These are phyloP conservation scores for Magnolia kwangsiensis DNA, from an alignment of 164 flowering plant species.

Conservation along the genomic window DNA sequence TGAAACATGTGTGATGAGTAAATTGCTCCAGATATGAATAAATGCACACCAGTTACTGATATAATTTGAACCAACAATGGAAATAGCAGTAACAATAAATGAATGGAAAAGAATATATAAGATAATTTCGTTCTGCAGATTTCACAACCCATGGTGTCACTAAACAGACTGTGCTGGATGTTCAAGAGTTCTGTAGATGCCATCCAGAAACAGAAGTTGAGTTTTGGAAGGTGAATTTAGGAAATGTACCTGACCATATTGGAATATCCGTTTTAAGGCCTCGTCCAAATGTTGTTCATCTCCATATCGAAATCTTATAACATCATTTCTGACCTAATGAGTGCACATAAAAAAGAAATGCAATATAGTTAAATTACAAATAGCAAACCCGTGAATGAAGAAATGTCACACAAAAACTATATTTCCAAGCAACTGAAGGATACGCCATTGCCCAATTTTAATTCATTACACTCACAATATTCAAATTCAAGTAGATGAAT, in stretches of 20 bases:
- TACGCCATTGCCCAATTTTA: not conserved
- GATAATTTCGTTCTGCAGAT: not conserved
- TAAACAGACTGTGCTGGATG: not conserved
- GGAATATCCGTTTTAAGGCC: slow-evolving; percentile 89
- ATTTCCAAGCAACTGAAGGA: not conserved
- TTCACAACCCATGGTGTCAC: not conserved
- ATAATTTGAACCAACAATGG: too few relatives aligned
- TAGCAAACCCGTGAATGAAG: not conserved
- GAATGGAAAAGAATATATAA: too few relatives aligned
- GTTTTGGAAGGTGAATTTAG: not conserved
- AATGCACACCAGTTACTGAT: too few relatives aligned
- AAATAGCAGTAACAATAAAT: too few relatives aligned
- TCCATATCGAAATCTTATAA: slow-evolving; percentile 88
- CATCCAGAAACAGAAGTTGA: not conserved
- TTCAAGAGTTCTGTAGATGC: not conserved
- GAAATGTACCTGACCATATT: slow-evolving; percentile 73
- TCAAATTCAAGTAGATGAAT: not conserved
- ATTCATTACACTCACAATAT: not conserved
- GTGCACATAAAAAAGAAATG: not conserved
- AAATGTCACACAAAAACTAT: not conserved
- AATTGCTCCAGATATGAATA: too few relatives aligned
- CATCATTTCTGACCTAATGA: slow-evolving; percentile 81
- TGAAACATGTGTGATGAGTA: too few relatives aligned
- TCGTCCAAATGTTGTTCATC: slow-evolving; percentile 98
- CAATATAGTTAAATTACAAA: slow-evolving; percentile 3